These are phyloP conservation scores for Penicillium sp. DNA, from an alignment of 2,329 filamentous ascomycete genomes.

Conservation along the genomic window DNA sequence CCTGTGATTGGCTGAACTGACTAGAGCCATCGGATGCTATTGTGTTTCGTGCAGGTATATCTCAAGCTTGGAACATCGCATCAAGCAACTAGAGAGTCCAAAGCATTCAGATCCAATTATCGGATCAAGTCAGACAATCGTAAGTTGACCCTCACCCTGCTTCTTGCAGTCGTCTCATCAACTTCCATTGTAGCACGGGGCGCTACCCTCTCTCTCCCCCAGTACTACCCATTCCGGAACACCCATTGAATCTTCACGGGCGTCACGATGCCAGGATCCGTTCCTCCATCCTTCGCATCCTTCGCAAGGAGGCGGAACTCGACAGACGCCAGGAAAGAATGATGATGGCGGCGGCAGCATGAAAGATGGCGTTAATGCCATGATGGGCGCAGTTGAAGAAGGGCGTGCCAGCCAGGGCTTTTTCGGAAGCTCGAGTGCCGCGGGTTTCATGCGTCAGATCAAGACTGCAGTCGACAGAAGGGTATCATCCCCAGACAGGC, in stretches of 20 bases:
- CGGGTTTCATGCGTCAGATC: constrained; percentile 52
- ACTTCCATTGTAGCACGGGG: neutral
- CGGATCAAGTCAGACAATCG: constrained; percentile 12
- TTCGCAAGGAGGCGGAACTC: neutral
- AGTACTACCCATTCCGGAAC: constrained; percentile 1
- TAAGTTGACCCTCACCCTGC: neutral
- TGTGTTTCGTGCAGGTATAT: constrained; percentile 28
- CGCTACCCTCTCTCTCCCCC: constrained; percentile 8
- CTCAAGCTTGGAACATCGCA: constrained; percentile 28
- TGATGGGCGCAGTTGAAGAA: constrained; percentile 51
- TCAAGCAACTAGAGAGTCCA: constrained; percentile 29
- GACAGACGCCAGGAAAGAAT: neutral
- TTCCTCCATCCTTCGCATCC: neutral
- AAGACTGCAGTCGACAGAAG: constrained; percentile 46
- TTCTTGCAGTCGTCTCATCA: neutral
- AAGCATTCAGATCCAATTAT: neutral
- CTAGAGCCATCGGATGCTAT: neutral
- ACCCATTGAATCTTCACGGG: neutral
- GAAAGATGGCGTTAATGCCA: constrained; percentile 46
- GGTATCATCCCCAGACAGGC: constrained; percentile 25
- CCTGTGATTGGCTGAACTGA: neutral
- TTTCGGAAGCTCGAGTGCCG: constrained; percentile 52
- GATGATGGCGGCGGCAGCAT: neutral
- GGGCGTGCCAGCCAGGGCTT: constrained; percentile 46
- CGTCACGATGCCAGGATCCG: neutral